Conservation (phyloP, 2,329 filamentous ascomycete species). For the Hypoxylon sp. region DNA sequence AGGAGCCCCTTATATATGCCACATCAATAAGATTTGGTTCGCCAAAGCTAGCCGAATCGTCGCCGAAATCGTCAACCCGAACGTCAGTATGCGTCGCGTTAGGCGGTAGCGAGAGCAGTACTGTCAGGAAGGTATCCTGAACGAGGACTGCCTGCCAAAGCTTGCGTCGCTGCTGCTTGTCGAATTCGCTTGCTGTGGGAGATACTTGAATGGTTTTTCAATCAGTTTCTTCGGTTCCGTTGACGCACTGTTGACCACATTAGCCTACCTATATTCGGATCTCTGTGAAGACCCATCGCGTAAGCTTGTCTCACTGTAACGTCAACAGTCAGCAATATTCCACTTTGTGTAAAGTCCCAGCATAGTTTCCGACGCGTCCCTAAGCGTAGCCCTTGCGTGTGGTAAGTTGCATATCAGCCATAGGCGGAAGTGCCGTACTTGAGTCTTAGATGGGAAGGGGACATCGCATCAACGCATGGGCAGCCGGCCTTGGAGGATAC, state of each 20-base stretch:
- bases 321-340: conserved; percentile 12
- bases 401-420: background rate
- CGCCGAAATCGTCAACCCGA: conserved; percentile 74
- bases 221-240: conserved; percentile 16
- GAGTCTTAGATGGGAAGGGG: background rate
- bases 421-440: background rate
- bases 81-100: conserved; percentile 83
- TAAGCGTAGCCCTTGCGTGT: background rate
- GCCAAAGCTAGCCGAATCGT: conserved; percentile 66
- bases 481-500: conserved; percentile 1
- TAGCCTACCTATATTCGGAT: conserved; percentile 73
- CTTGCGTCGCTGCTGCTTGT: conserved; percentile 81
- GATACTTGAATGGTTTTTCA: conserved; percentile 53
- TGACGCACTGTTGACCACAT: background rate
- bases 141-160: conserved; percentile 83
- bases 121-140: conserved; percentile 83
- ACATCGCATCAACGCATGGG: too few species aligned
- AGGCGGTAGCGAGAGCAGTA: conserved; percentile 78
- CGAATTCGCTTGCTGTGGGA: conserved; percentile 70
- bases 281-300: conserved; percentile 81
- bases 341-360: background rate
- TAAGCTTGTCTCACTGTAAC: conserved; percentile 75
- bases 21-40: conserved; percentile 70
- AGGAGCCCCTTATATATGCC: conserved; percentile 77
- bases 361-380: background rate